Evolutionary conservation across 2,329 filamentous ascomycete species (phyloP).

Genomic region (Colletotrichum graminicola): DNA sequence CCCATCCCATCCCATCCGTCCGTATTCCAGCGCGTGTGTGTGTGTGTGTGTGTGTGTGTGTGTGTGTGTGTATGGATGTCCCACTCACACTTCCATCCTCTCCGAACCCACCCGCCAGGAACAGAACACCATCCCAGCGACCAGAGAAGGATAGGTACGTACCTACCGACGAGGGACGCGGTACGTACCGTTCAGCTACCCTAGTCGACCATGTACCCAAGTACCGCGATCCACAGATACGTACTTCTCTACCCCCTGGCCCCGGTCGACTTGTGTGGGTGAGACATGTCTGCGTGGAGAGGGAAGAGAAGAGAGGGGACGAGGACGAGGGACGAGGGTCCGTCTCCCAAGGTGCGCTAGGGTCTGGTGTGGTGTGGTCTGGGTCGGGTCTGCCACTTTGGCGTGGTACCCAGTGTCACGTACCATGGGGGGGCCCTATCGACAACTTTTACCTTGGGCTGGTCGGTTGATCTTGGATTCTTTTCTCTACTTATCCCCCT

Average conservation of each 20-base stretch:
- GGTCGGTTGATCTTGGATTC: constrained; percentile 54
- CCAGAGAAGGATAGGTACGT: constrained; percentile 14
- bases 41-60: too few relatives aligned
- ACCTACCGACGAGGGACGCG: not conserved
- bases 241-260: constrained; percentile 22
- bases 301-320: constrained; percentile 47
- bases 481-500: constrained; percentile 66
- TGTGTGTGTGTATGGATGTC: not conserved
- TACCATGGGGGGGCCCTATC: constrained; percentile 46
- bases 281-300: constrained; percentile 62
- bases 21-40: not conserved
- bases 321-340: constrained; percentile 46
- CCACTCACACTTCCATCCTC: constrained; percentile 27
- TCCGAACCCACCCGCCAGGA: constrained; percentile 35
- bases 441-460: constrained; percentile 55
- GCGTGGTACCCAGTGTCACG: constrained; percentile 36
- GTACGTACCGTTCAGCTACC: constrained; percentile 25
- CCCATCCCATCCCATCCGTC: constrained; percentile 9
- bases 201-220: constrained; percentile 6
- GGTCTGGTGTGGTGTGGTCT: constrained; percentile 44
- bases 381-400: constrained; percentile 27
- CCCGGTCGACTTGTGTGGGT: constrained; percentile 59
- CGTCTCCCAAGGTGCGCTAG: constrained; percentile 46
- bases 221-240: constrained; percentile 25
- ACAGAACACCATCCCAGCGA: constrained; percentile 33